Base-by-base conservation (phyloP, 768 basidiomycete genomes). In the Amanita subjunquillea region DNA sequence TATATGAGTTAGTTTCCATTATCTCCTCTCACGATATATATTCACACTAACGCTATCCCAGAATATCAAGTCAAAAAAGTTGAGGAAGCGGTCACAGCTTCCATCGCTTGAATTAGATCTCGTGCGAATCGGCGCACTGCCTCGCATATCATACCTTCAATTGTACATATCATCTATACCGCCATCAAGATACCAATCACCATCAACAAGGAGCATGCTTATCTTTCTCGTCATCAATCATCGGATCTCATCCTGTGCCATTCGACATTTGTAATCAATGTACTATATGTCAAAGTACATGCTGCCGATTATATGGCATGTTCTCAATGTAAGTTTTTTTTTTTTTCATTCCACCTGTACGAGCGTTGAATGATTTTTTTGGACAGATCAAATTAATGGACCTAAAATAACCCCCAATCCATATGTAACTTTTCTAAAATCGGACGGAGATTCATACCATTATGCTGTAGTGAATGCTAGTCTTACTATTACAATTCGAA, bases 21-120 rank as follows among this genome's bases (percentile, higher is more conserved):
- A 54, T 17, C 22, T n/a, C 29, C 20, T 36, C 34, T 3, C 12
- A 23, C 30, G 15, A 29, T 32, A 29, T 30, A 12, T 13, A 3
- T 34, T 13, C 30, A 20, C 23, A 20, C 40, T 51, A 40, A 43
- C 6, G 32, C n/a, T 34, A 20, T 34, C 25, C 7, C 22, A 75
- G 74, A 69, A 54, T 72, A 74, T 58, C 74, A 76, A 62, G 63
- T 73, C 40, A 67, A 65, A 54, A 73, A 73, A 57, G 66, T 73
- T 43, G 72, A 76, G 57, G 74, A 76, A 55, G 70, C 74, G 3
- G 32, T 42, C 41, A 34, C 34, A 34, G 20, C 39, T 51, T 39
- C 50, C 32, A 20, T 51, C 30, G 40, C 41, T 41, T 51, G 41
- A 51, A 27, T 25, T 37, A 25, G 34, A 48, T 38, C 23, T 10